Evolutionary conservation across 371 early-diverging fungal genomes (phyloP).

Genomic region (Nematocida homosporus): DNA sequence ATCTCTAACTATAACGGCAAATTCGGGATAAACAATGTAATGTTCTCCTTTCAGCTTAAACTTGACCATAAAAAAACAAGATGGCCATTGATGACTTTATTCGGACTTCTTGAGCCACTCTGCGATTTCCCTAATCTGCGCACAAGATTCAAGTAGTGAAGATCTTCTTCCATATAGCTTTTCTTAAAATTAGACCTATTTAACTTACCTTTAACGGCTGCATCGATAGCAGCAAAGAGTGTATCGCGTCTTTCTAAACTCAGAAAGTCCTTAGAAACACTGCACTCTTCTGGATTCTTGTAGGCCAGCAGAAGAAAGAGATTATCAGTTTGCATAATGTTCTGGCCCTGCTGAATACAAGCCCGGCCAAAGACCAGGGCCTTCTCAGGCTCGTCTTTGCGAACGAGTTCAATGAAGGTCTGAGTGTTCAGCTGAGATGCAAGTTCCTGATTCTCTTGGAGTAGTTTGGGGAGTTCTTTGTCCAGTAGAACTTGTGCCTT

Average conservation of each 20-base stretch:
- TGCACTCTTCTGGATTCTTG: constrained; percentile 48
- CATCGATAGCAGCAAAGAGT: constrained; percentile 22
- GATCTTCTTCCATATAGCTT: neutral
- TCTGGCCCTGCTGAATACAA: constrained; percentile 35
- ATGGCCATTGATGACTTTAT: neutral
- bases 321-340: constrained; percentile 34
- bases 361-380: constrained; percentile 43
- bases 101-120: constrained; percentile 18
- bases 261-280: constrained; percentile 17
- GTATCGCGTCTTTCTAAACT: constrained; percentile 37
- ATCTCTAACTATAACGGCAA: constrained; percentile 11
- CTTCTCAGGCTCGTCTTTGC: constrained; percentile 44
- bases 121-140: constrained; percentile 3
- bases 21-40: constrained; percentile 7
- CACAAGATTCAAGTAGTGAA: constrained; percentile 14
- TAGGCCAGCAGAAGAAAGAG: constrained; percentile 50
- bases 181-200: neutral
- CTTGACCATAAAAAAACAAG: constrained; percentile 33
- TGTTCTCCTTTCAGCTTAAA: constrained; percentile 8
- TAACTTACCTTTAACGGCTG: constrained; percentile 22
- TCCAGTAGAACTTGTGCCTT: neutral
- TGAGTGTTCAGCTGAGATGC: constrained; percentile 35
- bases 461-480: constrained; percentile 12
- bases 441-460: constrained; percentile 7
- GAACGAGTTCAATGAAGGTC: constrained; percentile 44